Base-by-base conservation (phyloP, 2,329 filamentous ascomycete genomes). In the Colletotrichum incanum region DNA sequence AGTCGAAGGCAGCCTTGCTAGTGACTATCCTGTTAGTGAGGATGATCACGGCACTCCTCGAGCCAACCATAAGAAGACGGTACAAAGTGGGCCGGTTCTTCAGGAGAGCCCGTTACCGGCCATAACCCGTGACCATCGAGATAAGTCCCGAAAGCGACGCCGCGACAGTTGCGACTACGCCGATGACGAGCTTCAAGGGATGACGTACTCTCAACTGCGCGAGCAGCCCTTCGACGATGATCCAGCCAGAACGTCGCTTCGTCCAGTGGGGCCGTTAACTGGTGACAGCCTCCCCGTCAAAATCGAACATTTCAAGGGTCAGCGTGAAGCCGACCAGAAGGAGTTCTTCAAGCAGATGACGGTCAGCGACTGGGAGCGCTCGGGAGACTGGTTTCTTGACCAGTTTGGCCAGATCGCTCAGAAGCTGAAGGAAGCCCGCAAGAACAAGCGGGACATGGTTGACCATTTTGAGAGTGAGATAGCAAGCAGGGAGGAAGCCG, bases 321-420 rank as follows among this genome's bases (percentile, higher is more conserved):
- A 86, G 66, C 81, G 82, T 11, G 84, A 85, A 60, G 76, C 78
- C 41, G 85, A 87, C 60, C 87, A 89, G 75, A 81, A 80, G 41
- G 78, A 83, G 0, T 86, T 91, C 65, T 90, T 91, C 76, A 83
- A 82, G 3, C 83, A 83, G 64, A 87, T 91, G 84, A 79, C 86
- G 1, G 82, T 90, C 18, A 80, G 84, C 20, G 89, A 91, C 65
- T 91, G 89, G 89, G 89, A 91, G 75, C 82, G 85, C 18, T 85
- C 88, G 1, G 89, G 89, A 6, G 88, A 90, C 74, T 91, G 89
- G 89, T 89, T 91, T 67, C 80, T 89, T 28, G 84, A 85, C 54
- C 86, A 85, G 73, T 91, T 91, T 73, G 80, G 84, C 9, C 81
- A 81, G 3, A 79, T 91, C 52, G 84, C 90, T 78, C 79, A 83